phyloP scores from a whole-genome alignment of 345 rosid genomes.

The Ailanthus altissimus region DNA sequence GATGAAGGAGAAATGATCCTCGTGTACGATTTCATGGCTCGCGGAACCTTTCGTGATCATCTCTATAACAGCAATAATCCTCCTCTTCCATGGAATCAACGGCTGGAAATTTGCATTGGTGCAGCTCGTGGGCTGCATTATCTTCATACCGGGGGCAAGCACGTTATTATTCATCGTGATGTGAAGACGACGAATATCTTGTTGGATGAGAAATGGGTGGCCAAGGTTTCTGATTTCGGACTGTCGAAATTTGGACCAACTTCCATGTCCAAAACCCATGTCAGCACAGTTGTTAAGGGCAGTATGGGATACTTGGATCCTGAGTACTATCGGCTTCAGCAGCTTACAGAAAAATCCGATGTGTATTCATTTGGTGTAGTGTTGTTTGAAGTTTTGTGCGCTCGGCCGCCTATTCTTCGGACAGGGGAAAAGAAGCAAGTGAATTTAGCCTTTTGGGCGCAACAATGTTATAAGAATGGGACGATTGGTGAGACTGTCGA shows the following conservation, averaged over 20 bases:
- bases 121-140: conserved; percentile 35
- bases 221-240: conserved; percentile 48
- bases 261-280: conserved; percentile 17
- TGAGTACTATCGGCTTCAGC: conserved; percentile 52
- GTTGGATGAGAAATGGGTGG: conserved; percentile 51
- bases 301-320: conserved; percentile 63
- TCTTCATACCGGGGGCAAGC: conserved; percentile 39
- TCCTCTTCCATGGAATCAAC: conserved; percentile 37
- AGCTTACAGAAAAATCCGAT: conserved; percentile 61
- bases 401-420: conserved; percentile 36
- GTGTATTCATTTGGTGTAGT: conserved; percentile 71
- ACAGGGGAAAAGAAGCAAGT: conserved; percentile 27
- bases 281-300: conserved; percentile 55
- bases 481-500: conserved; percentile 42
- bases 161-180: conserved; percentile 50
- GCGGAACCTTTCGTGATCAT: conserved; percentile 36
- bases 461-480: conserved; percentile 29
- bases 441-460: conserved; percentile 44
- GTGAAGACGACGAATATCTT: conserved; percentile 55
- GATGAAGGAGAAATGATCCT: conserved; percentile 37
- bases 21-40: conserved; percentile 41
- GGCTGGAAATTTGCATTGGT: conserved; percentile 40
- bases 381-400: conserved; percentile 51
- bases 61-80: conserved; percentile 29
- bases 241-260: neutral